Conservation (phyloP, 139 green algal species). For the Chlorella vulgaris region DNA sequence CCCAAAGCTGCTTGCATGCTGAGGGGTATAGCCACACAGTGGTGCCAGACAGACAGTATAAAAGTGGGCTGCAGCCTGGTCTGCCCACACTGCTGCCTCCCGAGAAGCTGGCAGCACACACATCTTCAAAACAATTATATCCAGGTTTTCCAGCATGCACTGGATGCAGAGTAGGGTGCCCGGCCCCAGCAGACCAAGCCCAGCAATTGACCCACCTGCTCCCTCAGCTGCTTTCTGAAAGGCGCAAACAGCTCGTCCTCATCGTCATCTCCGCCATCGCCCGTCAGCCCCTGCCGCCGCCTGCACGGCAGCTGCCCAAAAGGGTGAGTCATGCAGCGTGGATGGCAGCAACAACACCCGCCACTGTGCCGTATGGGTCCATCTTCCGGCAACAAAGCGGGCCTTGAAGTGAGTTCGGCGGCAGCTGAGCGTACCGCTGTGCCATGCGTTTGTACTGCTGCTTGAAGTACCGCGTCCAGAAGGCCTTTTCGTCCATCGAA, state of each 20-base stretch:
- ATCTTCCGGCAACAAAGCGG: background rate
- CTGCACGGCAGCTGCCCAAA: background rate
- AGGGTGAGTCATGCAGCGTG: background rate
- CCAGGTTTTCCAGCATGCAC: too few species aligned
- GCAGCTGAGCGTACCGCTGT: background rate
- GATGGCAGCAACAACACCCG: background rate
- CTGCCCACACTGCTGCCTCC: too few species aligned
- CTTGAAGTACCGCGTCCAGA: conserved; percentile 61
- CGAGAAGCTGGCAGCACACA: too few species aligned
- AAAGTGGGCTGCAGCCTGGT: too few species aligned
- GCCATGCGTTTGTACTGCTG: conserved; percentile 47
- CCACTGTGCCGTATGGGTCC: background rate
- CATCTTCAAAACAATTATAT: too few species aligned
- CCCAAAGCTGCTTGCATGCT: too few species aligned
- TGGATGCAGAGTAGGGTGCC: too few species aligned
- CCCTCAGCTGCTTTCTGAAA: conserved; percentile 15
- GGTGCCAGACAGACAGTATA: too few species aligned
- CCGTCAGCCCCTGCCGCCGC: conserved; percentile 2
- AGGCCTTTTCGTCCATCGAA: conserved; percentile 51
- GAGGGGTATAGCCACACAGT: too few species aligned
- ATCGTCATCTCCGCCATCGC: conserved; percentile 19
- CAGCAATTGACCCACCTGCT: conserved; percentile 7
- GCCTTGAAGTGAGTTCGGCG: background rate
- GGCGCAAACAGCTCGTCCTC: conserved; percentile 47
- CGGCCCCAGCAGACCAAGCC: background rate